These are phyloP conservation scores for Beauveria scarabaeidicola DNA, from an alignment of 2,329 filamentous ascomycete genomes.

Conservation along the genomic window DNA sequence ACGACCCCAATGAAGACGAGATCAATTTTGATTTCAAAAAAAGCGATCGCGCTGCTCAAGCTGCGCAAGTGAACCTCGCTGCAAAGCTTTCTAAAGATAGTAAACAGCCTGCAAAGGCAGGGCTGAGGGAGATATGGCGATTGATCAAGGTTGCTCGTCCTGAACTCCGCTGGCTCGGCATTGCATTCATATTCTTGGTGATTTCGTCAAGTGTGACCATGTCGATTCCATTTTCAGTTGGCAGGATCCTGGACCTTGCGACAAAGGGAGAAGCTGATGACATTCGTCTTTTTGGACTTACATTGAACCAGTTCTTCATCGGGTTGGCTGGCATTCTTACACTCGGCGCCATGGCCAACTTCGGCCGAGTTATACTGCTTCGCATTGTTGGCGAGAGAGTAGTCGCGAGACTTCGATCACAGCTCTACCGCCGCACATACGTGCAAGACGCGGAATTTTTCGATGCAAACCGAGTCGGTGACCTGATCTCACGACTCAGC, in stretches of 20 bases:
- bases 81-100: constrained; percentile 83
- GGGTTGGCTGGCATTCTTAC: constrained; percentile 69
- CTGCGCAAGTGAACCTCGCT: constrained; percentile 80
- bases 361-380: constrained; percentile 84
- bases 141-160: constrained; percentile 83
- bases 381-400: constrained; percentile 93
- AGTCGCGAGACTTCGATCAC: constrained; percentile 78
- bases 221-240: constrained; percentile 94
- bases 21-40: constrained; percentile 44
- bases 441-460: constrained; percentile 99
- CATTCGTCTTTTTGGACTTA: constrained; percentile 70
- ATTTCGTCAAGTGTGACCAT: constrained; percentile 90
- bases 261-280: constrained; percentile 63
- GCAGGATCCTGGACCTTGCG: constrained; percentile 87
- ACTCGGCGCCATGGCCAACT: constrained; percentile 82
- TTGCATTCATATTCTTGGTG: constrained; percentile 78
- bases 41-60: constrained; percentile 78
- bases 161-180: constrained; percentile 66
- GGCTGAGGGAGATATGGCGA: constrained; percentile 70
- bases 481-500: constrained; percentile 88
- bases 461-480: constrained; percentile 92
- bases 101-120: constrained; percentile 48
- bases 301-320: constrained; percentile 79
- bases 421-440: constrained; percentile 85
- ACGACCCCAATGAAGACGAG: constrained; percentile 28